These are phyloP conservation scores for Helichrysum umbraculigerum DNA, from an alignment of 129 eudicot species.

Conservation along the genomic window DNA sequence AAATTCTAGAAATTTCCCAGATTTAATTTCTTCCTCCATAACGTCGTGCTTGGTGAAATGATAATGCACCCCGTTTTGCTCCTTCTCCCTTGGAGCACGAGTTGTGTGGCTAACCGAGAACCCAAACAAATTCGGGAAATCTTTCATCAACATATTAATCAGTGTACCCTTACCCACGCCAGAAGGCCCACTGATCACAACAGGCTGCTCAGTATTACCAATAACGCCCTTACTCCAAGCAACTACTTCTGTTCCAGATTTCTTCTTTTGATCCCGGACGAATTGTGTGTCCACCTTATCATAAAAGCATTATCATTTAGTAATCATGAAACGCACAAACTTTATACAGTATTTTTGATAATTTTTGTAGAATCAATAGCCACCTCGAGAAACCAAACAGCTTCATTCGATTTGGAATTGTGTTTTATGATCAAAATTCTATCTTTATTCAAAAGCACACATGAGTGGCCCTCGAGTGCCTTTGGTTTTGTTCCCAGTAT, in stretches of 20 bases:
- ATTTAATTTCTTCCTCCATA: slow-evolving; percentile 77
- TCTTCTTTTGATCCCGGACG: slow-evolving; percentile 53
- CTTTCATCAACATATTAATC: slow-evolving; percentile 64
- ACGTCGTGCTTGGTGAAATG: slow-evolving; percentile 65
- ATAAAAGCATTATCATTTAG: neutral
- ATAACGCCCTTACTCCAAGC: slow-evolving; percentile 93
- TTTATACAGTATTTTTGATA: neutral
- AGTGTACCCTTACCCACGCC: slow-evolving; percentile 98
- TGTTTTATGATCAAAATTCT: slow-evolving; percentile 70
- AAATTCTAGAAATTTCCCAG: slow-evolving; percentile 80
- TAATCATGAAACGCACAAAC: slow-evolving; percentile 8
- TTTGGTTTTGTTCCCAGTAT: slow-evolving; percentile 80
- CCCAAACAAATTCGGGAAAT: slow-evolving; percentile 82
- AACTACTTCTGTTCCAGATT: slow-evolving; percentile 58
- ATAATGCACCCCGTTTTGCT: slow-evolving; percentile 74
- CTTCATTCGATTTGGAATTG: slow-evolving; percentile 48
- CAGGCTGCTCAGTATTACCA: slow-evolving; percentile 63
- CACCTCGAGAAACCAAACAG: slow-evolving; percentile 96
- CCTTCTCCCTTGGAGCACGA: slow-evolving; percentile 83
- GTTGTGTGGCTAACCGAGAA: slow-evolving; percentile 99
- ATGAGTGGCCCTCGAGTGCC: slow-evolving; percentile 48
- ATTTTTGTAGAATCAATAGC: slow-evolving; percentile 15
- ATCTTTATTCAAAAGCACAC: slow-evolving; percentile 57
- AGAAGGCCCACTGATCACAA: slow-evolving; percentile 94
- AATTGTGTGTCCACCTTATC: slow-evolving; percentile 73